Conservation (phyloP, 2,329 filamentous ascomycete species). For the Cladosporium sp. region DNA sequence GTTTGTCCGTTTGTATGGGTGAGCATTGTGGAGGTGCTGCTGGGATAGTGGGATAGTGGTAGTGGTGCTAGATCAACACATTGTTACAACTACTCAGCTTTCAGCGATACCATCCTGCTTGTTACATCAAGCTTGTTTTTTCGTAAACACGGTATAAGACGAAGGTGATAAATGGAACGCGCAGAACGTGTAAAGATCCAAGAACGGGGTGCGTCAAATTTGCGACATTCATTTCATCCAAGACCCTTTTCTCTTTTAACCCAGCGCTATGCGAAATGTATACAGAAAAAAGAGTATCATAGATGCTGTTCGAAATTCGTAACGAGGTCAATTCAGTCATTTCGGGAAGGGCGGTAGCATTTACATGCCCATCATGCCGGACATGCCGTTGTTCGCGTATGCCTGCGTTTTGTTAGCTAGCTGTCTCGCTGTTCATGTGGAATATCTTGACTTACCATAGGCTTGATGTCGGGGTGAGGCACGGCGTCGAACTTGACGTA, state of each 20-base stretch:
- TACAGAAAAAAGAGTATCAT: background rate
- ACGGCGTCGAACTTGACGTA: constrained; percentile 96
- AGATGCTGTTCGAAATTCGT: background rate
- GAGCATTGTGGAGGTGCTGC: too few relatives aligned
- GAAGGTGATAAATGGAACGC: background rate
- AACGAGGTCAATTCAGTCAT: background rate
- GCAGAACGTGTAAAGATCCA: background rate
- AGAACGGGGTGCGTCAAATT: background rate
- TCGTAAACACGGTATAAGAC: too few relatives aligned
- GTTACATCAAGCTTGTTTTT: too few relatives aligned
- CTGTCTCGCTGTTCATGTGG: background rate
- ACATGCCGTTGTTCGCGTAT: constrained; percentile 78
- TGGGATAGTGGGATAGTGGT: too few relatives aligned
- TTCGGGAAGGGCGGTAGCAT: background rate
- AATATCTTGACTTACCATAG: constrained; percentile 55
- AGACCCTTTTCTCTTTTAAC: background rate
- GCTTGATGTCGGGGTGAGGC: constrained; percentile 89
- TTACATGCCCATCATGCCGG: constrained; percentile 41
- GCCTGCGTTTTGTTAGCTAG: constrained; percentile 49
- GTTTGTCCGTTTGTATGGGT: too few relatives aligned
- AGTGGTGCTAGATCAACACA: too few relatives aligned
- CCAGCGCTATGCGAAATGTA: background rate
- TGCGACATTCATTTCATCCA: background rate
- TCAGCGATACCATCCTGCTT: too few relatives aligned
- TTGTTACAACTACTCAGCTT: too few relatives aligned